Conservation (phyloP, 768 basidiomycete genomes). For the Royoungia palumana region DNA sequence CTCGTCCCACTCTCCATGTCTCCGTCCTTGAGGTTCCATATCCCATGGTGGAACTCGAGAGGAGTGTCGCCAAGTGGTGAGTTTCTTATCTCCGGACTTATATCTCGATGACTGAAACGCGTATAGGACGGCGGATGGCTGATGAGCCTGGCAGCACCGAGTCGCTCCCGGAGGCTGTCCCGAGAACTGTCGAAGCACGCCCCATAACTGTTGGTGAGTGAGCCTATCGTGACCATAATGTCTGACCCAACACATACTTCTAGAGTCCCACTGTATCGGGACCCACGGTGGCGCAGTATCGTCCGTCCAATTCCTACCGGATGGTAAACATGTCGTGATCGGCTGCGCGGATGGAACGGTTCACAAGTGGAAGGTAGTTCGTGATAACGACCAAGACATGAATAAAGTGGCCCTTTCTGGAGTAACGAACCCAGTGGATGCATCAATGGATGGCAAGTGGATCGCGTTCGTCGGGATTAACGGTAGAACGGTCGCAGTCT, state of each 20-base stretch:
- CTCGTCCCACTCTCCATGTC: slow-evolving; percentile 7
- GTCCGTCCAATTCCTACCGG: slow-evolving; percentile 11
- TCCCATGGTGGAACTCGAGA: slow-evolving; percentile 8
- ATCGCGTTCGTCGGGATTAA: slow-evolving; percentile 1
- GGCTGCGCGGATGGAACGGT: slow-evolving; percentile 9
- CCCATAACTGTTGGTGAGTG: not conserved
- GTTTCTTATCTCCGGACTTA: not conserved
- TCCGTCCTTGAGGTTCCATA: not conserved
- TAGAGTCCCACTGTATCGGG: slow-evolving; percentile 4
- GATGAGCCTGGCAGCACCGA: not conserved
- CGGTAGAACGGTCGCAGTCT: slow-evolving; percentile 7
- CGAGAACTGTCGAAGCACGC: not conserved
- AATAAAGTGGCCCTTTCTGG: not conserved
- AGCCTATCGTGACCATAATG: not conserved
- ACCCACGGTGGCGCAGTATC: not conserved
- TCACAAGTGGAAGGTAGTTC: slow-evolving; percentile 5
- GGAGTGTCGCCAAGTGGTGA: slow-evolving; percentile 6
- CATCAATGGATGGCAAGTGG: slow-evolving; percentile 21
- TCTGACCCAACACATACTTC: not conserved
- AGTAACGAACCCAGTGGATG: not conserved
- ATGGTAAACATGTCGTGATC: slow-evolving; percentile 6
- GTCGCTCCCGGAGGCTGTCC: not conserved
- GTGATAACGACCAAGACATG: not conserved
- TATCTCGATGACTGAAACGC: not conserved
- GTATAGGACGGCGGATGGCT: slow-evolving; percentile 2